Base-by-base conservation (phyloP, 164 flowering plant species). In the Dillenia turbinata region DNA sequence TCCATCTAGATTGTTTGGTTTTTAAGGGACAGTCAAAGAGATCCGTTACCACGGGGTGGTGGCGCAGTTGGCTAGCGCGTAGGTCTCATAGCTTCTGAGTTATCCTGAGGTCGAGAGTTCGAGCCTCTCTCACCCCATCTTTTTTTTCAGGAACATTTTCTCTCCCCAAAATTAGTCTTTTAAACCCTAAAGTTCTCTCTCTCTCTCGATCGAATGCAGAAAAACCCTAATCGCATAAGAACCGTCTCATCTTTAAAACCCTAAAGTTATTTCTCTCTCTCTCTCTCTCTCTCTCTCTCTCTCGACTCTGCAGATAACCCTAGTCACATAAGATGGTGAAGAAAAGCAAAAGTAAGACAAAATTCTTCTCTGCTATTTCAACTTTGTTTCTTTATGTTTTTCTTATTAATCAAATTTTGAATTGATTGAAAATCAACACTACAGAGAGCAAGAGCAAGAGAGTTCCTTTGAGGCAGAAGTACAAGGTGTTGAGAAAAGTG, bases 391-490 rank as follows among this genome's bases (percentile, higher is more conserved):
- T 47, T 12, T 19, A 1, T 19, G 17, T 10, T 53, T 22, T 33
- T 60, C 14, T 52, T 19, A 10, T 22, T 19, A 13, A 33, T 33
- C 40, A 33, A 33, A 4, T 33, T 33, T 33, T 33, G 40, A 33
- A 33, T 33, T 4, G 40, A 33, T 33, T 33, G 40, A 33, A 33
- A 33, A 33, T 33, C 40, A 33, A 4, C 6, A 33, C 40, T 63
- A 59, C 70, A 89, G 97, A 92, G 94, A 92, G 96, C 63, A 95
- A 90, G 85, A 92, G 99, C 58, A 95, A 89, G 84, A 77, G 97
- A 53, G 86, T 89, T 1, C 8, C 96, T 1, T 60, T 95, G 83
- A 85, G 68, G 80, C 67, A 95, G 81, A 95, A 95, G 82, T 69
- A 94, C 78, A 94, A 94, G 79, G 68, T 94, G 9, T 76, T 89